Conservation (phyloP, 371 early-diverging fungal genomes). For the Massospora cicadina region DNA sequence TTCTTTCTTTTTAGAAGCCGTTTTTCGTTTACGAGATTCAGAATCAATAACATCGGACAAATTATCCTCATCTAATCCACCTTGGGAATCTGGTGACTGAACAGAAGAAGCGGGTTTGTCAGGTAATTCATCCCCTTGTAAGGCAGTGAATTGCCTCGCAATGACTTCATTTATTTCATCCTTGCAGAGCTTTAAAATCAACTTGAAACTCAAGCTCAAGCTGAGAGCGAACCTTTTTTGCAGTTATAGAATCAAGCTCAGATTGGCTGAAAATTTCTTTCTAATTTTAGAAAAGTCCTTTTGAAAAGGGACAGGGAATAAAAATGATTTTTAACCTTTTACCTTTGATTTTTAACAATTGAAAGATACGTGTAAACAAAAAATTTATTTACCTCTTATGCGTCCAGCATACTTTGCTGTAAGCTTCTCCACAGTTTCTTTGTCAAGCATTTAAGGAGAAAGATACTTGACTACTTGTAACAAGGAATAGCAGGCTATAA, state of each 20-base stretch:
- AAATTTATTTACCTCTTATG: background rate
- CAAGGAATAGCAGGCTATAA: no score
- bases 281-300: background rate
- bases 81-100: background rate
- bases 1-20: conserved; percentile 10
- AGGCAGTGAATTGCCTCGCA: conserved; percentile 12
- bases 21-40: background rate
- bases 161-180: conserved; percentile 23
- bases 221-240: conserved; percentile 28
- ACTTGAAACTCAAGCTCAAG: conserved; percentile 19
- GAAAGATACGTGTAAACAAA: no score
- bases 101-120: background rate
- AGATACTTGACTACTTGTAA: no score
- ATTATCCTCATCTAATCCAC: background rate
- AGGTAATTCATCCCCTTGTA: conserved; percentile 15
- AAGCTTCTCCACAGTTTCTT: background rate
- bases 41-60: background rate
- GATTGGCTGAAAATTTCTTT: conserved; percentile 23
- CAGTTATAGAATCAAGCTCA: conserved; percentile 27
- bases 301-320: background rate
- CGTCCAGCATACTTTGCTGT: background rate
- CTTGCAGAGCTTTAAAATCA: conserved; percentile 18
- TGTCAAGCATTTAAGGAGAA: background rate
- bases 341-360: no score
- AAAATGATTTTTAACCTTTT: background rate